These are phyloP conservation scores for Iodosphaeria phyllophila DNA, from an alignment of 2,329 filamentous ascomycete species.

Conservation along the genomic window DNA sequence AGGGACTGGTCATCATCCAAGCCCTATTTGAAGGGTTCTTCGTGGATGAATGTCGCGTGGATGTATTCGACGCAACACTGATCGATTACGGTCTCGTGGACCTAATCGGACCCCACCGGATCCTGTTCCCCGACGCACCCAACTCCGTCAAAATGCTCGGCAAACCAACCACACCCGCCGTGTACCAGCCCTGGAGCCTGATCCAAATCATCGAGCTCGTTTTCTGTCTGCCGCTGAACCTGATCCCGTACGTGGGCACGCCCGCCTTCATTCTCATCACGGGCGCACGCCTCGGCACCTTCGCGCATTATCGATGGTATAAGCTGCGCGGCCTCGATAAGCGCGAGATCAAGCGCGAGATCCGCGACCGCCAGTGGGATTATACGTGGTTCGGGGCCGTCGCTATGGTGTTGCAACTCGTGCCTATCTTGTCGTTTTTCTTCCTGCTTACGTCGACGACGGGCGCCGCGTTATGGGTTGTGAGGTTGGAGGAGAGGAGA, in stretches of 20 bases:
- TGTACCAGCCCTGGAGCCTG: constrained; percentile 78
- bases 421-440: constrained; percentile 82
- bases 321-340: constrained; percentile 57
- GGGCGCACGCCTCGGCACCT: constrained; percentile 69
- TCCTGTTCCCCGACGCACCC: constrained; percentile 47
- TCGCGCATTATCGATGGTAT: constrained; percentile 85
- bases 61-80: constrained; percentile 68
- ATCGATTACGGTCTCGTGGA: constrained; percentile 54
- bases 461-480: constrained; percentile 75
- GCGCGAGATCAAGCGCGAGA: constrained; percentile 52
- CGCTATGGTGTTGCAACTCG: constrained; percentile 67
- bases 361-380: constrained; percentile 51
- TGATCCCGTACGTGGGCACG: constrained; percentile 68
- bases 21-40: constrained; percentile 64
- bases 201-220: constrained; percentile 81
- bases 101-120: constrained; percentile 46
- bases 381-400: constrained; percentile 90
- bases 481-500: constrained; percentile 48
- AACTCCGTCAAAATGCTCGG: constrained; percentile 66
- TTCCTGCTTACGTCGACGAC: constrained; percentile 77
- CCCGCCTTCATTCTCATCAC: constrained; percentile 78
- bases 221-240: constrained; percentile 62
- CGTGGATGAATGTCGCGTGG: constrained; percentile 60
- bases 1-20: constrained; percentile 53
- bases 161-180: constrained; percentile 55